Conservation (phyloP, 805 yeast species). For the Suhomyces pyralidae region DNA sequence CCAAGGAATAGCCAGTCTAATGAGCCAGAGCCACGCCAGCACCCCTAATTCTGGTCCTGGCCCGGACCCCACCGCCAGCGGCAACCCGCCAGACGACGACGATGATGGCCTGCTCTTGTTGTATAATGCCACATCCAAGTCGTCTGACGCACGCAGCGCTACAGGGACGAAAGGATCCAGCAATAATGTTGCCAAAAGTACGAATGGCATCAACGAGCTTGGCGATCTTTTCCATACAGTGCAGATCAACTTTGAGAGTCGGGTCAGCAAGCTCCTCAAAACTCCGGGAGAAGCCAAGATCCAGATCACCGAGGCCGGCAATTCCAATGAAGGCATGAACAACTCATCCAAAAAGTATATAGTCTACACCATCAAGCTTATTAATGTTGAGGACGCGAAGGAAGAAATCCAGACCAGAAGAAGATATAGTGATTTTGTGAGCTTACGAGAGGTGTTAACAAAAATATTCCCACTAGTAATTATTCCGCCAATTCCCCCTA, state of each 20-base stretch:
- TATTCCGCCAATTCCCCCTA: slow-evolving; percentile 87
- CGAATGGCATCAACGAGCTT: background rate
- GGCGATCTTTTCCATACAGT: slow-evolving; percentile 21
- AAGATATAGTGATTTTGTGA: slow-evolving; percentile 85
- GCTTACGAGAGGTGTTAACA: slow-evolving; percentile 66
- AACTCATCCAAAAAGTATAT: slow-evolving; percentile 63
- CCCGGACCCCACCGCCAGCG: background rate
- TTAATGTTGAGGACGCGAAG: slow-evolving; percentile 35
- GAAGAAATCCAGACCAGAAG: slow-evolving; percentile 63
- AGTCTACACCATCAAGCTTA: slow-evolving; percentile 71
- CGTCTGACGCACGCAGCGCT: background rate
- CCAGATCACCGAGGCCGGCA: slow-evolving; percentile 76
- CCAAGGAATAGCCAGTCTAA: slow-evolving; percentile 26
- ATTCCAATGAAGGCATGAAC: slow-evolving; percentile 71
- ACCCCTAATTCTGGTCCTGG: background rate
- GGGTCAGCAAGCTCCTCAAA: slow-evolving; percentile 34
- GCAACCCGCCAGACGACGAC: slow-evolving; percentile 15
- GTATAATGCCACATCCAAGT: slow-evolving; percentile 18
- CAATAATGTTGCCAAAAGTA: background rate
- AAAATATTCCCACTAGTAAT: slow-evolving; percentile 76
- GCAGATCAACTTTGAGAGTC: slow-evolving; percentile 32
- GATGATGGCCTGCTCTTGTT: slow-evolving; percentile 31
- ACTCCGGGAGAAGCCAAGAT: slow-evolving; percentile 27
- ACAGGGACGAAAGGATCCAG: background rate
- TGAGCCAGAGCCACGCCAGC: slow-evolving; percentile 10